These are phyloP conservation scores for Thelephora terrestris DNA, from an alignment of 1,284 basidiomycete genomes.

Conservation along the genomic window DNA sequence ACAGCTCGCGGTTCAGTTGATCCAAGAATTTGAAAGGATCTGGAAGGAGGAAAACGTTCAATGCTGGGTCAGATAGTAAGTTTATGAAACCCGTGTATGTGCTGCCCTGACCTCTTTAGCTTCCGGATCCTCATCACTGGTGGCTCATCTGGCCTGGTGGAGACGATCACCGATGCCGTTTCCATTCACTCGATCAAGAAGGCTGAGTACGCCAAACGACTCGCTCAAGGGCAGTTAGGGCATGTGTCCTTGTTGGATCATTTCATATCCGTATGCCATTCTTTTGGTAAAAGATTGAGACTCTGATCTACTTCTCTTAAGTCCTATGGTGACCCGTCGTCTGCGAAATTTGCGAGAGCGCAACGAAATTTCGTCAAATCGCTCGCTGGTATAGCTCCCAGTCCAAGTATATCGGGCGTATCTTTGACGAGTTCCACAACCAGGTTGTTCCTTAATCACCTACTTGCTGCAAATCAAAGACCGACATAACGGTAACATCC, in stretches of 20 bases:
- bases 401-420: not conserved
- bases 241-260: conserved; percentile 87
- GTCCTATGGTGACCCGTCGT: conserved; percentile 87
- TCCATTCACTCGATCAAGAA: conserved; percentile 99
- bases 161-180: conserved; percentile 94
- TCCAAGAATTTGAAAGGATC: conserved; percentile 87
- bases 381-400: conserved; percentile 55
- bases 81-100: conserved; percentile 8
- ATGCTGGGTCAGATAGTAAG: conserved; percentile 90
- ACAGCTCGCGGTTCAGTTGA: conserved; percentile 93
- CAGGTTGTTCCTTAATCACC: conserved; percentile 90
- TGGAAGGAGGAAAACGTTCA: conserved; percentile 89
- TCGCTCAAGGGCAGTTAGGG: conserved; percentile 72
- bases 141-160: conserved; percentile 85
- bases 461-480: conserved; percentile 98
- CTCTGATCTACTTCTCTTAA: conserved; percentile 20
- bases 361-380: conserved; percentile 92
- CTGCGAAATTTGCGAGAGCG: conserved; percentile 76
- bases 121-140: conserved; percentile 89
- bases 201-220: conserved; percentile 85
- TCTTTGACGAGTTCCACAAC: not conserved
- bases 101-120: conserved; percentile 12
- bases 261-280: conserved; percentile 62
- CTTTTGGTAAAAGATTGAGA: not conserved
- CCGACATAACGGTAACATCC: conserved; percentile 97